Evolutionary conservation across 2,329 filamentous ascomycete species (phyloP).

Genomic region (Colletotrichum endophyticum): DNA sequence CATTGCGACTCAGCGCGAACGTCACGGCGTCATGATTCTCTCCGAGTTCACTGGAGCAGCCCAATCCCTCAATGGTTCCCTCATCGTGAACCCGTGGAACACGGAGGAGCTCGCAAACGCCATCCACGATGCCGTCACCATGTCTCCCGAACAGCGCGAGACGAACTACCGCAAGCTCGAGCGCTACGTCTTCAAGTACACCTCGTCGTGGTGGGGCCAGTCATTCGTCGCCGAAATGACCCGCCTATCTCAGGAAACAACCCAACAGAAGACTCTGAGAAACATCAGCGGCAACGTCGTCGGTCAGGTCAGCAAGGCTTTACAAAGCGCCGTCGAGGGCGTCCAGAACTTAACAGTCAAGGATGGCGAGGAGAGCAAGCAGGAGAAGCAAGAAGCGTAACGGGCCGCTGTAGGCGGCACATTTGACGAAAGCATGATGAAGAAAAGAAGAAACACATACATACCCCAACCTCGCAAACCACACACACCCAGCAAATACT

Average conservation of each 20-base stretch:
- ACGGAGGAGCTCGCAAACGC: slow-evolving; percentile 93
- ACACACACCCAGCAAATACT: neutral
- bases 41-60: slow-evolving; percentile 97
- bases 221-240: slow-evolving; percentile 87
- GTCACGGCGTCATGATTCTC: slow-evolving; percentile 91
- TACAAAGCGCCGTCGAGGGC: slow-evolving; percentile 8
- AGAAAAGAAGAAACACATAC: neutral
- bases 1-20: slow-evolving; percentile 89
- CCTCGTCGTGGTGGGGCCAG: slow-evolving; percentile 95
- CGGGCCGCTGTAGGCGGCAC: neutral
- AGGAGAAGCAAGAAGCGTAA: slow-evolving; percentile 11
- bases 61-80: slow-evolving; percentile 88
- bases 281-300: slow-evolving; percentile 46
- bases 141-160: slow-evolving; percentile 86
- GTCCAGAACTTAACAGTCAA: neutral
- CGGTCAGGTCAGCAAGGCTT: slow-evolving; percentile 20
- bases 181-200: slow-evolving; percentile 97
- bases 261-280: slow-evolving; percentile 43
- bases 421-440: slow-evolving; percentile 19
- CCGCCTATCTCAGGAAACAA: slow-evolving; percentile 48
- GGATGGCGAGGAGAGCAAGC: slow-evolving; percentile 1
- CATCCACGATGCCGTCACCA: slow-evolving; percentile 95
- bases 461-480: neutral
- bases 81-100: slow-evolving; percentile 99
- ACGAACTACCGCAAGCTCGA: slow-evolving; percentile 91